Evolutionary conservation across 73 alveolate species (phyloP).

Genomic region (Tetrahymena elliotti): DNA sequence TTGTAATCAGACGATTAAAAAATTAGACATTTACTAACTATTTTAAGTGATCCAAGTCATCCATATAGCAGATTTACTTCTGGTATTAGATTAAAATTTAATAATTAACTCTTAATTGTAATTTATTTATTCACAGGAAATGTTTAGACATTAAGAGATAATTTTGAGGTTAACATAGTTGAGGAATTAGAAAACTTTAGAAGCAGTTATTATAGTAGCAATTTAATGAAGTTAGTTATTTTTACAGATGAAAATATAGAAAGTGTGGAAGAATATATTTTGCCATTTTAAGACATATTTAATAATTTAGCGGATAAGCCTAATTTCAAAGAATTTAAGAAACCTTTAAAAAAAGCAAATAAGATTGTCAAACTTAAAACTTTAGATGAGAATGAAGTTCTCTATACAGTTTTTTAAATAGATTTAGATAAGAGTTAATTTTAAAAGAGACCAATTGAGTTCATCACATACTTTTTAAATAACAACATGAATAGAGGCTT

Average conservation of each 20-base stretch:
- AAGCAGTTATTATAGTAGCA: neutral
- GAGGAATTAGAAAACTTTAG: neutral
- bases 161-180: neutral
- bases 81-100: neutral
- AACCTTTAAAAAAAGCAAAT: neutral
- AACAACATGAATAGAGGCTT: neutral
- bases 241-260: neutral
- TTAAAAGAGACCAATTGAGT: neutral
- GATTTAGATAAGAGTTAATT: neutral
- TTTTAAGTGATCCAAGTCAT: neutral
- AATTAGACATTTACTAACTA: neutral
- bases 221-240: neutral
- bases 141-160: neutral
- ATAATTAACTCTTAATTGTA: neutral
- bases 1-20: neutral
- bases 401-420: neutral
- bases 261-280: neutral
- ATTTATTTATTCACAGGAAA: neutral
- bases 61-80: neutral
- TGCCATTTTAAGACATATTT: neutral
- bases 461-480: neutral
- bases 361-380: neutral
- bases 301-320: neutral
- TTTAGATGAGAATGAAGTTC: neutral
- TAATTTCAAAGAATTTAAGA: neutral